Evolutionary conservation across 352 stramenopile genomes (phyloP).

Genomic region (Globisporangium takayamanum): DNA sequence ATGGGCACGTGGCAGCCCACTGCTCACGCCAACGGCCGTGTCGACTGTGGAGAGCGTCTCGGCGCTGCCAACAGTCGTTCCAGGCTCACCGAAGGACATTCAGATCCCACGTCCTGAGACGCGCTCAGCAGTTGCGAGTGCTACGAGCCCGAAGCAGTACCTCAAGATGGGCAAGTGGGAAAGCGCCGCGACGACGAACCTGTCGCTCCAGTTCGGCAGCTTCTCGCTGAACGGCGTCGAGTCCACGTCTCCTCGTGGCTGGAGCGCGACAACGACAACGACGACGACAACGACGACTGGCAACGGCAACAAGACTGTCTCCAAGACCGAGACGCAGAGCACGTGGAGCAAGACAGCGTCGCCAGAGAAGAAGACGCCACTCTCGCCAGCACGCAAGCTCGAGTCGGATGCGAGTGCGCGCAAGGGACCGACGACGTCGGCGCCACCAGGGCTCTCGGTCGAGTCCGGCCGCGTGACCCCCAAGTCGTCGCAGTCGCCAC

Average conservation of each 20-base stretch:
- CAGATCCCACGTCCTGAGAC: conserved; percentile 32
- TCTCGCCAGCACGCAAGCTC: conserved; percentile 44
- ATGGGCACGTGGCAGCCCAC: conserved; percentile 53
- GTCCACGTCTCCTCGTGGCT: conserved; percentile 53
- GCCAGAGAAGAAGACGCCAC: conserved; percentile 59
- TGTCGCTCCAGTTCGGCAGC: conserved; percentile 85
- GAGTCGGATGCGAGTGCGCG: conserved; percentile 13
- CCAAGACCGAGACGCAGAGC: conserved; percentile 44
- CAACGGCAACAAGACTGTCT: conserved; percentile 32
- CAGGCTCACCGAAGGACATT: conserved; percentile 65
- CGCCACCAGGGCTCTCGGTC: conserved; percentile 62
- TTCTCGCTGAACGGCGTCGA: conserved; percentile 73
- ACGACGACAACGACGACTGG: conserved; percentile 35
- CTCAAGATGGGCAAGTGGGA: conserved; percentile 86
- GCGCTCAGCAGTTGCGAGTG: conserved; percentile 18
- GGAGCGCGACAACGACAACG: conserved; percentile 41
- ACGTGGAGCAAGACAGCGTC: conserved; percentile 49
- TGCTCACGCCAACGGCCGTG: conserved; percentile 30
- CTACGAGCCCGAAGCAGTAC: conserved; percentile 64
- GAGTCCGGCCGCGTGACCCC: conserved; percentile 61
- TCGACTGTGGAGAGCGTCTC: conserved; percentile 26
- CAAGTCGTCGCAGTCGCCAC: conserved; percentile 60
- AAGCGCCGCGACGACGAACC: conserved; percentile 48
- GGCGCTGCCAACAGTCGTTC: conserved; percentile 37
- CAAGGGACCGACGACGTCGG: conserved; percentile 38